Base-by-base conservation (phyloP, 169 alveolate genomes). In the Plasmodium sp. region DNA sequence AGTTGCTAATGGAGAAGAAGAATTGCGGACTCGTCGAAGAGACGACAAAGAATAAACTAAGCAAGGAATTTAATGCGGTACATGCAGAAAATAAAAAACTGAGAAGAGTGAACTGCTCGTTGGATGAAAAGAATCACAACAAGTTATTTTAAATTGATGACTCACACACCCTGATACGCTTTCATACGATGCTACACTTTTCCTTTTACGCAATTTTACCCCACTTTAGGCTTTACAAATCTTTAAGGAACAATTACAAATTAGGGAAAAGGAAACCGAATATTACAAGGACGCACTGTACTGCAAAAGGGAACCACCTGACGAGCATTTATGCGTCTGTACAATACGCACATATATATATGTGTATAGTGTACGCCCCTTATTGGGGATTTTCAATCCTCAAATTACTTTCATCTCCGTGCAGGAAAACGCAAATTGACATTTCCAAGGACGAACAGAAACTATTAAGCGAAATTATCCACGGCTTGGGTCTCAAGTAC, bases 191-290 rank as follows among this genome's bases (percentile, higher is more conserved):
- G 36, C 36, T 27, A 81, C 62, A 43, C 41, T 51, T 10, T 22
- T 10, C n/a, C 12, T 48, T 45, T 39, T 83, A 48, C 48, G 27
- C 43, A 14, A 7, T 12, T 86, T n/a, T 77, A 27, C 54, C 45
- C 83, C 73, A 79, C 45, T 33, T 62, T 74, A 88, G 94, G 94
- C 90, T 31, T 81, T 88, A 43, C 94, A 88, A 88, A 88, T 88
- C 22, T 88, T 88, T 79, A 88, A 88, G 54, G 94, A 88, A 22
- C 94, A 88, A 54, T 31, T 88, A 34, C 94, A 88, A 88, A 88
- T 88, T 88, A 88, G 94, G 39, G 94, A 88, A 79, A 88, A 88
- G 94, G 94, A 88, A 88, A 88, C 90, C 71, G 94, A 88, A 88
- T 88, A 88, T 51, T 88, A 88, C 80, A 88, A 80, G 75, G 90